phyloP scores from a whole-genome alignment of 306 rosid genomes.

The Pyrus communis region DNA sequence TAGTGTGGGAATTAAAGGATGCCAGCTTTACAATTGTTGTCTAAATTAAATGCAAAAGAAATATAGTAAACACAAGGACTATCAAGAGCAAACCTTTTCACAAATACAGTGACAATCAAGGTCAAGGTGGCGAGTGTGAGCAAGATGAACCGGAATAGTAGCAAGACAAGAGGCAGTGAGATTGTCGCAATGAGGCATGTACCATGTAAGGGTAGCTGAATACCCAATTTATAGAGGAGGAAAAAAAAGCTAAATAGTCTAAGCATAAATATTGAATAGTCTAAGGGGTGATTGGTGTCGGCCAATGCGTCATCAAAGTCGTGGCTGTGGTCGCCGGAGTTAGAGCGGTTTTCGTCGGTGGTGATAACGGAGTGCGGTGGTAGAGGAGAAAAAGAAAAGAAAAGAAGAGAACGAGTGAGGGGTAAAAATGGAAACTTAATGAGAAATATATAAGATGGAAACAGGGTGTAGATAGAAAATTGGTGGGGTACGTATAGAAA shows the following conservation, averaged over 20 bases:
- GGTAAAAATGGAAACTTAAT: background rate
- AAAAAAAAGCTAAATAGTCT: no score
- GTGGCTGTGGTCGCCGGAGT: background rate
- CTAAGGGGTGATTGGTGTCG: background rate
- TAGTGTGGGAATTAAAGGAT: background rate
- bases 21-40: background rate
- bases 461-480: background rate
- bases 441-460: background rate
- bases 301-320: background rate
- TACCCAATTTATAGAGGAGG: no score
- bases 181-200: no score
- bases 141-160: no score
- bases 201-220: background rate
- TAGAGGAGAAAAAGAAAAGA: background rate
- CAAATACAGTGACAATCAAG: background rate
- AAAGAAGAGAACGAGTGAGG: background rate
- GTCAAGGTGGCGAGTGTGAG: background rate
- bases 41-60: background rate
- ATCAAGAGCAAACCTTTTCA: background rate
- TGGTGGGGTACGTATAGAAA: background rate
- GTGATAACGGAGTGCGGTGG: background rate
- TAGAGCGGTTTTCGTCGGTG: background rate
- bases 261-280: background rate
- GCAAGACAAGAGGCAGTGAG: background rate
- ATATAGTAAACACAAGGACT: background rate